Base-by-base conservation (phyloP, 805 yeast genomes). In the Starmerella gropengiesseri region DNA sequence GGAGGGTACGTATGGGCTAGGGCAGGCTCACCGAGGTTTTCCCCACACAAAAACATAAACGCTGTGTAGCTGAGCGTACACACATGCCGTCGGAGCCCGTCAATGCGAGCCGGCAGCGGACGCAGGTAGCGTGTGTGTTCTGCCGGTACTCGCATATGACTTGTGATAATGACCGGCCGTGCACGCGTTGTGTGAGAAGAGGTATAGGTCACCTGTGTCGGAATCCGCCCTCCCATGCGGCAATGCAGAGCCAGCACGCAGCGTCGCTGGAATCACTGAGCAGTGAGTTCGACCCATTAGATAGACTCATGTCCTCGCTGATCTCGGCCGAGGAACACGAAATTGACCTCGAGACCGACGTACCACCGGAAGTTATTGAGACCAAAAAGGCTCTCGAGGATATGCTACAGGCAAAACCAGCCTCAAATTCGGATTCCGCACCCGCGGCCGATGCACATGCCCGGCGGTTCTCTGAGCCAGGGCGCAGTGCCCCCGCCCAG, bases 101-200 rank as follows among this genome's bases (percentile, higher is more conserved):
- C 7, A 34, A 23, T 17, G 37, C 37, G 20, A 34, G 16, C 17
- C 37, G 21, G 11, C 37, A 29, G 11, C 37, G 37, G 29, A 34
- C 37, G 5, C 37, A 34, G 23, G 37, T 34, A n/a, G 37, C 37
- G 23, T 34, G 37, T 22, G 37, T 34, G 7, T 34, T 34, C 20
- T 34, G 37, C 20, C 7, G 37, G 7, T 34, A 34, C 29, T 34
- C 37, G 5, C 37, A 34, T 34, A 34, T 34, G 37, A 34, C 29
- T 21, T 34, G 37, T 14, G 37, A 34, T 20, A 34, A 34, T 29
- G 21, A 23, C 14, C 6, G 37, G 13, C 37, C 37, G 14, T 34
- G 37, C 28, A 20, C 16, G 14, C 28, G 37, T 4, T 34, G 37
- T 14, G 37, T 23, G 6, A 9, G 28, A 11, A 28, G 37, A 5